Percentiles rank a stretch among this genome's conserved stretches.
phyloP scores from a whole-genome alignment of 768 basidiomycete species.

The Tricholoma matsutake region DNA sequence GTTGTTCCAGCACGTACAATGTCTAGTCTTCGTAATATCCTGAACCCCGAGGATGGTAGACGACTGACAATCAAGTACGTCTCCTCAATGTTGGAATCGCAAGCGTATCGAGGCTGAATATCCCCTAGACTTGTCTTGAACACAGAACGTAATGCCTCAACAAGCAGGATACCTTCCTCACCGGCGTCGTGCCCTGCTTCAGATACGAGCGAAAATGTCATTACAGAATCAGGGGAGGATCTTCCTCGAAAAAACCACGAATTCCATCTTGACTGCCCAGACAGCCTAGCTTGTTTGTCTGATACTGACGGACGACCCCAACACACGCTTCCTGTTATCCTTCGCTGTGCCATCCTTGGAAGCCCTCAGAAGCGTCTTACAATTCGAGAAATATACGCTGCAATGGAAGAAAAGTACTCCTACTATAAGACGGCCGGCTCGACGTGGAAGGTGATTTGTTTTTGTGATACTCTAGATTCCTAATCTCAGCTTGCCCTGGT shows the following conservation, averaged over 20 bases:
- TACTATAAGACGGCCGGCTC: constrained; percentile 79
- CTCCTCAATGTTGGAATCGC: constrained; percentile 8
- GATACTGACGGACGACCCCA: constrained; percentile 78
- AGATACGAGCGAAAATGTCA: constrained; percentile 28
- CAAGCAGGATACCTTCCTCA: constrained; percentile 28
- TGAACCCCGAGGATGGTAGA: constrained; percentile 50
- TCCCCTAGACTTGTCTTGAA: constrained; percentile 24
- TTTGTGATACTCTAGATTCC: constrained; percentile 1
- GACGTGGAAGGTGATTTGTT: constrained; percentile 74
- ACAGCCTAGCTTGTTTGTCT: constrained; percentile 72
- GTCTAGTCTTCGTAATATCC: constrained; percentile 53
- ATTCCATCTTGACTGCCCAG: constrained; percentile 74
- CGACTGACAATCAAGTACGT: constrained; percentile 42
- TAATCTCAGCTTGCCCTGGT: constrained; percentile 11
- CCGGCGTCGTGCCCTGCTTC: constrained; percentile 28
- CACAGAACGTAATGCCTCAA: constrained; percentile 21
- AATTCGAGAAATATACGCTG: constrained; percentile 81
- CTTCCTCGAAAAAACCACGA: constrained; percentile 35
- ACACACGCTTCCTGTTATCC: constrained; percentile 81
- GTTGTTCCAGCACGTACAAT: constrained; percentile 31
- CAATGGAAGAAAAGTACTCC: constrained; percentile 82
- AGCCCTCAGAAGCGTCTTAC: constrained; percentile 73
- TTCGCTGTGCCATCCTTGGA: constrained; percentile 81
- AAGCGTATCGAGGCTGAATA: constrained; percentile 2
- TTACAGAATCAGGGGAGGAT: constrained; percentile 25